A percentile compares a stretch with the other conserved stretches of the same genome.
Conservation (phyloP, 164 flowering plant genomes). For the Platanus orientalis region DNA sequence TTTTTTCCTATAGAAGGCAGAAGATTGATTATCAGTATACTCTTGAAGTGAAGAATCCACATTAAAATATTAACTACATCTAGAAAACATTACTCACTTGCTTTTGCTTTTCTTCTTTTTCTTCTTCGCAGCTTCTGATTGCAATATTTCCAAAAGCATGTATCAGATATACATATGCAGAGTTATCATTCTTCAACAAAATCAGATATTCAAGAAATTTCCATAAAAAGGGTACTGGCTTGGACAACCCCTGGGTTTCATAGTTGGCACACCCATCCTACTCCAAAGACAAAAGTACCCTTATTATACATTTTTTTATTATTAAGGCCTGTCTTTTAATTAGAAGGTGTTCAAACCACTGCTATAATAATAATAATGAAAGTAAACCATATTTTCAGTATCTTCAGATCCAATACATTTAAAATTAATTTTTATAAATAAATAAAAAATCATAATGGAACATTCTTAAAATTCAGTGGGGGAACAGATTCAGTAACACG, state of each 20-base stretch:
- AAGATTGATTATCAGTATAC: constrained; percentile 1
- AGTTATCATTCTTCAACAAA: no score
- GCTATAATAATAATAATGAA: no score
- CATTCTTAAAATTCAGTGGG: no score
- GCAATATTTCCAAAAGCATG: constrained; percentile 2
- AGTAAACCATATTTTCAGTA: no score
- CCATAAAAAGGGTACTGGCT: background rate
- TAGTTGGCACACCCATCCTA: background rate
- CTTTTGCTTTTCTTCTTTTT: constrained; percentile 92
- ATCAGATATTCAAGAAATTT: background rate
- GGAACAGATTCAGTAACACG: no score
- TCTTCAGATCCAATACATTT: no score
- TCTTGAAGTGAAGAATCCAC: constrained; percentile 4
- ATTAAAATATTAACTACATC: background rate
- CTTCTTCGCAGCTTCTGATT: constrained; percentile 77
- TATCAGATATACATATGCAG: no score
- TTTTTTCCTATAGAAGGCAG: constrained; percentile 64
- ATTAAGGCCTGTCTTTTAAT: no score
- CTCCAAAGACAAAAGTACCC: background rate
- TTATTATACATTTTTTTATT: background rate
- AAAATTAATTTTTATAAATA: no score
- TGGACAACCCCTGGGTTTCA: background rate
- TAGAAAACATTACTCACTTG: constrained; percentile 53
- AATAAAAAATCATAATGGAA: no score
- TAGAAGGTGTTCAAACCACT: no score